Evolutionary conservation across 306 rosid genomes (phyloP).

Genomic region (Herpetospermum pedunculosum): DNA sequence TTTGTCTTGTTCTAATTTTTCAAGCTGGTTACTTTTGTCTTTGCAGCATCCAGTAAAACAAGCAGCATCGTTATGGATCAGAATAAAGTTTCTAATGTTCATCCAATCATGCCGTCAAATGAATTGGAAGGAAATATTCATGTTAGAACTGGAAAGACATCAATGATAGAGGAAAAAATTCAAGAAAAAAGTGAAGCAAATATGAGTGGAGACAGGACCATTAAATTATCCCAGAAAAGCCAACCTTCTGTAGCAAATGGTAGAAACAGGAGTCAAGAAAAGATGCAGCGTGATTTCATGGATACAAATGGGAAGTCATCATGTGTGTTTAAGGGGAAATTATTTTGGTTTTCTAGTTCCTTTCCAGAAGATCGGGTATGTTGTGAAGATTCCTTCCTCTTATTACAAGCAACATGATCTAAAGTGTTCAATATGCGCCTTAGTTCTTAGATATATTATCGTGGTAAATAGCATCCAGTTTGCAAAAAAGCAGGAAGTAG

Average conservation of each 20-base stretch:
- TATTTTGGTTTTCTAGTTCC: constrained; percentile 55
- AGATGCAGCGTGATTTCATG: constrained; percentile 23
- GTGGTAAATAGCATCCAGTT: neutral
- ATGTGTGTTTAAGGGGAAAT: constrained; percentile 47
- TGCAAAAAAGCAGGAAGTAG: neutral
- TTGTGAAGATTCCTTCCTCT: constrained; percentile 11
- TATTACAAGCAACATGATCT: neutral
- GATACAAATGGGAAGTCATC: constrained; percentile 37
- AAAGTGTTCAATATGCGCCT: neutral
- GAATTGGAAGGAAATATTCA: constrained; percentile 13
- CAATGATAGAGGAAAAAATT: constrained; percentile 21
- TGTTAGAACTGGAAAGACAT: constrained; percentile 31
- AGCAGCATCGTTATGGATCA: constrained; percentile 29
- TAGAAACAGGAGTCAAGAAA: constrained; percentile 20
- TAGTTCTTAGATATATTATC: constrained; percentile 4
- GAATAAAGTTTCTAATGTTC: constrained; percentile 28
- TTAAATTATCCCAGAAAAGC: constrained; percentile 23
- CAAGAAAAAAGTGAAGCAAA: constrained; percentile 30
- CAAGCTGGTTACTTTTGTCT: constrained; percentile 17
- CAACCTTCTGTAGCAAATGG: constrained; percentile 26
- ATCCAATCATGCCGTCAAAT: constrained; percentile 29
- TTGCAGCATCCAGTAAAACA: constrained; percentile 32
- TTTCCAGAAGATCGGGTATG: constrained; percentile 80
- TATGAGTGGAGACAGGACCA: constrained; percentile 20
- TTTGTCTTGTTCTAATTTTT: constrained; percentile 13